Conservation (phyloP, 345 rosid genomes). For the Moricandia moricandioides region DNA sequence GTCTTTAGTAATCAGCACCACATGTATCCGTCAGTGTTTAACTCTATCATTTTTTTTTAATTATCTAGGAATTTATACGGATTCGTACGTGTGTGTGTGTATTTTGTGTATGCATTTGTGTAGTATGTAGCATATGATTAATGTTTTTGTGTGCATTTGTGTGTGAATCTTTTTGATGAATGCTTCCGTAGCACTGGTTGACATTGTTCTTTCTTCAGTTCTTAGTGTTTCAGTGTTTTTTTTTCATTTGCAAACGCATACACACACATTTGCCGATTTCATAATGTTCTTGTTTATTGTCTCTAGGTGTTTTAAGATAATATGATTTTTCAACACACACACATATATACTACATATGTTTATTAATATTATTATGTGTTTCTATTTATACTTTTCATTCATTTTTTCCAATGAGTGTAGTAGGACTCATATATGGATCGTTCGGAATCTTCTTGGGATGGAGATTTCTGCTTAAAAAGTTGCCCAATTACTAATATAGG, state of each 20-base stretch:
- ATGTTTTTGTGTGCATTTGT: neutral
- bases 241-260: neutral
- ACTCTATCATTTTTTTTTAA: neutral
- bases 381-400: neutral
- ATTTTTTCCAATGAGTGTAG: slow-evolving; percentile 26
- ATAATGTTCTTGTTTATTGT: neutral
- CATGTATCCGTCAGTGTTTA: slow-evolving; percentile 16
- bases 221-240: neutral
- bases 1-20: slow-evolving; percentile 9
- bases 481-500: neutral
- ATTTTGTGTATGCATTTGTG: slow-evolving; percentile 10
- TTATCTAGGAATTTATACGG: slow-evolving; percentile 7
- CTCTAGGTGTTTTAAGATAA: neutral
- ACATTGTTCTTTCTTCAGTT: neutral
- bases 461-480: slow-evolving; percentile 19
- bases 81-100: slow-evolving; percentile 28
- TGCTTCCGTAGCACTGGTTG: neutral
- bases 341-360: neutral
- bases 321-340: neutral
- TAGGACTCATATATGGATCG: slow-evolving; percentile 31
- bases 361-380: neutral
- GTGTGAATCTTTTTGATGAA: neutral
- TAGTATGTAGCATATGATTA: neutral
- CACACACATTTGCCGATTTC: neutral
- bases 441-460: slow-evolving; percentile 35